Evolutionary conservation across 345 rosid genomes (phyloP).

Genomic region (Aquilaria malaccensis): DNA sequence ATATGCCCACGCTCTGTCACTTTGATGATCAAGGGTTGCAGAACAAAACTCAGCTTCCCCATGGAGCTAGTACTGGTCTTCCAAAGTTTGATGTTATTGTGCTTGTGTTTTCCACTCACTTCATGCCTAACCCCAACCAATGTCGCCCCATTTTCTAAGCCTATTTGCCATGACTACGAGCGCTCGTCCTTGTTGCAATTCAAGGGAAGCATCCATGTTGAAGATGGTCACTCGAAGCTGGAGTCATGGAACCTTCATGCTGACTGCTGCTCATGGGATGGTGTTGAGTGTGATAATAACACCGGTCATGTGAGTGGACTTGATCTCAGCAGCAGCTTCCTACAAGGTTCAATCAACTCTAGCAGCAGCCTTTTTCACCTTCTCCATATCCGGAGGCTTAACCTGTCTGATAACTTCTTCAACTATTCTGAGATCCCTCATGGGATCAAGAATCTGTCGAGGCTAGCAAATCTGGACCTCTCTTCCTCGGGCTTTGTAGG

Average conservation of each 20-base stretch:
- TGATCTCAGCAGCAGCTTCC: conserved; percentile 6
- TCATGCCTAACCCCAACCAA: too few species aligned
- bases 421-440: conserved; percentile 1
- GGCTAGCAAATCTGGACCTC: conserved; percentile 9
- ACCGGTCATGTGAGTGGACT: conserved; percentile 11
- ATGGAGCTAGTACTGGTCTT: too few species aligned
- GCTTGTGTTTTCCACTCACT: too few species aligned
- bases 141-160: too few species aligned
- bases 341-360: conserved; percentile 4
- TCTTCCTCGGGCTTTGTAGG: neutral
- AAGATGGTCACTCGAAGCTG: too few species aligned
- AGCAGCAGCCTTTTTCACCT: conserved; percentile 14
- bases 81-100: too few species aligned
- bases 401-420: conserved; percentile 6
- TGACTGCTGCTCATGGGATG: neutral
- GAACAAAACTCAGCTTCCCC: too few species aligned
- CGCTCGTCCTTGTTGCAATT: too few species aligned
- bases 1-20: too few species aligned
- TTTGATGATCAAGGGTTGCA: too few species aligned
- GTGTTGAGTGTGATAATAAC: neutral
- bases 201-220: too few species aligned
- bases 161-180: too few species aligned
- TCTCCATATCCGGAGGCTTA: conserved; percentile 4
- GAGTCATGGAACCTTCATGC: neutral
- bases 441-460: neutral